These are phyloP conservation scores for Volvariella volvacea DNA, from an alignment of 1,284 basidiomycete genomes.

Conservation along the genomic window DNA sequence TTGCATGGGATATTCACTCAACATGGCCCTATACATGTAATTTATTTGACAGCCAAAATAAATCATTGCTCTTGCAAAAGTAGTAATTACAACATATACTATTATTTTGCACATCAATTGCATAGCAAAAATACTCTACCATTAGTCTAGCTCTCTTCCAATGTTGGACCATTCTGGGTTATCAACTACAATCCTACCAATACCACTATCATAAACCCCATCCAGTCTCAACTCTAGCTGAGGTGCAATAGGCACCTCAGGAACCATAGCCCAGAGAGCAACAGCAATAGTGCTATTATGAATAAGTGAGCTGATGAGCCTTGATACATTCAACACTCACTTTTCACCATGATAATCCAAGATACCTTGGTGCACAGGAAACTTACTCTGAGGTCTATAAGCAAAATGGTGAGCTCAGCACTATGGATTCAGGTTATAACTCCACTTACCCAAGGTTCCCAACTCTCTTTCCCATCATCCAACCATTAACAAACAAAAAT, in stretches of 20 bases:
- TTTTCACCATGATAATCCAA: constrained; percentile 64
- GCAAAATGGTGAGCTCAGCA: neutral
- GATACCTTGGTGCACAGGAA: constrained; percentile 75
- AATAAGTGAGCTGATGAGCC: constrained; percentile 4
- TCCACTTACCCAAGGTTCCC: constrained; percentile 57
- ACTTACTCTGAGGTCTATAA: constrained; percentile 62
- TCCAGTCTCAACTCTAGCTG: constrained; percentile 51
- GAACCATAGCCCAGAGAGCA: constrained; percentile 62
- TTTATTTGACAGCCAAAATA: too few relatives aligned
- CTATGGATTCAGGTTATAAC: neutral
- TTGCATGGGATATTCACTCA: too few relatives aligned
- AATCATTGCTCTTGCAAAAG: too few relatives aligned
- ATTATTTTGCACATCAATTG: constrained; percentile 11
- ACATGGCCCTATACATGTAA: too few relatives aligned
- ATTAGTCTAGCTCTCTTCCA: constrained; percentile 23
- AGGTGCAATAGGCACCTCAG: constrained; percentile 39
- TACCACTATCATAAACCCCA: constrained; percentile 56
- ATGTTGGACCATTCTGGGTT: constrained; percentile 52
- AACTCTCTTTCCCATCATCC: constrained; percentile 78
- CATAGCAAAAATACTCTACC: constrained; percentile 5
- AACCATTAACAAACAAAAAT: constrained; percentile 75
- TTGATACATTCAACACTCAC: constrained; percentile 31
- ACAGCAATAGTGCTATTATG: constrained; percentile 58
- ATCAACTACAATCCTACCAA: constrained; percentile 46
- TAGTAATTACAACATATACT: too few relatives aligned